Base-by-base conservation (phyloP, 1,139 yeast genomes). In the Taphrina deformans region DNA sequence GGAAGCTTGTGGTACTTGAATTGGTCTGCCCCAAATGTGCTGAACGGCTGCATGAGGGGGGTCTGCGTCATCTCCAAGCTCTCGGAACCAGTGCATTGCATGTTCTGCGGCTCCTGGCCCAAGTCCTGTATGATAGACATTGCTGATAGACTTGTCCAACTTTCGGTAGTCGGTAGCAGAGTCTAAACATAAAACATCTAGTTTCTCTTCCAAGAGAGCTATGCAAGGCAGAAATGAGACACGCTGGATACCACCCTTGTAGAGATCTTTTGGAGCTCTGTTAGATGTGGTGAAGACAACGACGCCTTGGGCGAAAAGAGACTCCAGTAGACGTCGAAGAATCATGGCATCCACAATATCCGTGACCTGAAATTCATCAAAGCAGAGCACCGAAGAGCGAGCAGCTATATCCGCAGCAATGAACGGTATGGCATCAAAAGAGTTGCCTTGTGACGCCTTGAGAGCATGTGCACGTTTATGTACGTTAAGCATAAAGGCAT, bases 291-390 rank as follows among this genome's bases (percentile, higher is more conserved):
- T 93, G 78, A 93, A 92, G 14, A 95, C 77, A 1, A 92, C 86
- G 27, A 91, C 86, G 0, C 98, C 98, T 73, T 87, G 87, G 52
- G 85, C 82, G 61, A 85, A 76, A 60, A 93, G 75, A 55, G 85
- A 78, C 31, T 83, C 80, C 73, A 85, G 82, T 50, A 92, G 77
- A 63, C 97, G 80, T 69, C 99, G 82, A 58, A 93, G 79, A 48
- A 93, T 80, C 99, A 93, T 93, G 1, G 99, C 99, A 76, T 93
- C 99, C 0, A 98, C 99, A 40, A 93, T 97, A 75, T 93, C 99
- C 0, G 96, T 89, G 55, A 92, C 98, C 75, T 88, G 96, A 53
- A 67, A 67, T 14, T 40, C 50, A 76, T 93, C 99, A 75, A 93
- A 90, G 75, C 99, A 93, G 66, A 93, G 77, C 0, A 93, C 85